Base-by-base conservation (phyloP, 768 basidiomycete species). In the Boletus reticulatus region DNA sequence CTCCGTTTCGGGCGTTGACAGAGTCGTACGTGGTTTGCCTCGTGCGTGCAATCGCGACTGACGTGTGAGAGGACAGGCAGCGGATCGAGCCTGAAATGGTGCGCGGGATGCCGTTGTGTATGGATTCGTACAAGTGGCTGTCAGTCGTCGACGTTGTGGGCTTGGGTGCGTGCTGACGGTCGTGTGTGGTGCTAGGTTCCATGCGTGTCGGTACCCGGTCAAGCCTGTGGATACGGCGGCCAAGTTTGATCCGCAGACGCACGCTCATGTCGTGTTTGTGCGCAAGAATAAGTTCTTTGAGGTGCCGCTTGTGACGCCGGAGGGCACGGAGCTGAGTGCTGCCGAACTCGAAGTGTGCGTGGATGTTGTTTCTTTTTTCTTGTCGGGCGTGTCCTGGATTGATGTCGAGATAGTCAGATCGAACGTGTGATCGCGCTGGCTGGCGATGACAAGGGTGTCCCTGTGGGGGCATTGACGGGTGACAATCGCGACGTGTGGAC, bases 101-200 rank as follows among this genome's bases (percentile, higher is more conserved):
- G 22, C 81, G 82, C 53, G 85, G 82, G 22, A 76, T 76, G 16
- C 94, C 97, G 3, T 77, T 98, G 9, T 88, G 89, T 72, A 97
- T 96, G 92, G 78, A 77, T 0, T 92, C 92, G n/a, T 97, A 96
- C 81, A 87, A 94, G 70, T 96, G 94, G 88, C 79, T 98, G 79
- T 88, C 62, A 72, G 85, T 60, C 4, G 16, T 2, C 37, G 6
- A 29, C 20, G 2, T 9, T 14, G 29, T 2, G 13, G 27, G 44
- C 19, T 8, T 32, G 1, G 47, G 11, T 17, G 17, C 4, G 1
- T 16, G 54, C 43, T 65, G 52, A 65, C 34, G 31, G 9, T 1
- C 12, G 37, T 13, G 14, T 27, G 29, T 0, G 27, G 8, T 27
- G 53, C 39, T 59, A 90, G 88, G 24, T 99, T 99, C 83, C 97